Evolutionary conservation across 176 grass and related monocot genomes (phyloP), one percentile per base, ranked within the genome.

Genomic region (Zoysia pacifica): DNA sequence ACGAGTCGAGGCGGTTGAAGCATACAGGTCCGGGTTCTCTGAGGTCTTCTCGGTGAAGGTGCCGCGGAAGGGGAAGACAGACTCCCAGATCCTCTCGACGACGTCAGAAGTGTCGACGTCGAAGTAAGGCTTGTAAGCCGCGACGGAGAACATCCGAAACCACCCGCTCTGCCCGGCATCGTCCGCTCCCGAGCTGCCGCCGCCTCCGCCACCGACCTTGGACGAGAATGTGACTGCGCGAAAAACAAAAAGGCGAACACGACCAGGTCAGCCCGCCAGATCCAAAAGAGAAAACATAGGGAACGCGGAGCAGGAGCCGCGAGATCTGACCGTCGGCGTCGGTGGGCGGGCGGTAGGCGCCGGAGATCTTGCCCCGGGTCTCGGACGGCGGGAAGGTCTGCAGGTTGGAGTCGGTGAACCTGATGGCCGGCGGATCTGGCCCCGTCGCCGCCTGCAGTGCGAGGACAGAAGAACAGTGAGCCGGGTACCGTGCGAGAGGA

Each of bases 41-140:
- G 97, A 87, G 59, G 90, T 99, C 86, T 89, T 99, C 69, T 99
- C 97, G 7, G 89, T 94, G 81, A 99, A 99, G n/a, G 71, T 91
- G 54, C 93, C 93, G 39, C 83, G 91, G 81, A 99, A 95, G 48
- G 97, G 97, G 76, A 96, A 96, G 53, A 99, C 82, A 4, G 97
- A 99, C 38, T 99, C 97, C 86, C 82, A 89, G 69, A 99, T 95
- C 86, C 93, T 88, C 84, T 93, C 93, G 64, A 99, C 76, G 13
- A 99, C 97, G 70, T 99, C 93, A 18, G 93, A 84, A 42, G 97
- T 93, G 79, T 99, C 97, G 0, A 96, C 81, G 50, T 99, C 93
- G 75, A 99, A 99, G 78, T 93, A 99, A 65, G 88, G 84, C 81
- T 93, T 95, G 85, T 99, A 99, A 2, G 90, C 82, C 40, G 85